Evolutionary conservation across 2,329 filamentous ascomycete genomes (phyloP).

Genomic region (Aspergillus jensenii): DNA sequence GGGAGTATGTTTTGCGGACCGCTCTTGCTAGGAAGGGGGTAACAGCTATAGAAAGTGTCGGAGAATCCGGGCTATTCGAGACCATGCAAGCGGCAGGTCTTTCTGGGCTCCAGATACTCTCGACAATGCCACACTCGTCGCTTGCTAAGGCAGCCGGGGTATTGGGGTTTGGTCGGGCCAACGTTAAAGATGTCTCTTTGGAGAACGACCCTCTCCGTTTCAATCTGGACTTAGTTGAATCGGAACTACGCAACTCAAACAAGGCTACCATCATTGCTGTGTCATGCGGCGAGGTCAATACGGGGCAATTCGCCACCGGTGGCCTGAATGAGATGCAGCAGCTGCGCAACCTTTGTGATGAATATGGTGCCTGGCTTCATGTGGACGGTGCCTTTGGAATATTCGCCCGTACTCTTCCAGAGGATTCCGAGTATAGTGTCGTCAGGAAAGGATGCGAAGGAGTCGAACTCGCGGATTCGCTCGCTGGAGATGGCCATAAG

Average conservation of each 20-base stretch:
- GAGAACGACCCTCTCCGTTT: conserved; percentile 63
- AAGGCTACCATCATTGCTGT: conserved; percentile 74
- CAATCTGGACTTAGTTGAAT: conserved; percentile 65
- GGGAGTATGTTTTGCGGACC: conserved; percentile 57
- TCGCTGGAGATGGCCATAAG: conserved; percentile 85
- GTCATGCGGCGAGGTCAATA: conserved; percentile 90
- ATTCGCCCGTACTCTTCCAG: conserved; percentile 67
- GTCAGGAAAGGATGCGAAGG: conserved; percentile 58
- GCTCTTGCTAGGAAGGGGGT: conserved; percentile 40
- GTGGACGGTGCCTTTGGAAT: conserved; percentile 90
- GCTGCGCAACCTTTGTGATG: conserved; percentile 69
- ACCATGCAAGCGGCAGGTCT: conserved; percentile 67
- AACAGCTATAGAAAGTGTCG: conserved; percentile 51
- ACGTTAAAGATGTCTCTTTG: conserved; percentile 60
- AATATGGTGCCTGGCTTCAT: conserved; percentile 80
- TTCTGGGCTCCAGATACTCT: conserved; percentile 71
- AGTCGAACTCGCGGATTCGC: conserved; percentile 80
- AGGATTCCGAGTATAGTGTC: conserved; percentile 55
- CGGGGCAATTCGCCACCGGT: conserved; percentile 71
- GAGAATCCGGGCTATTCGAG: conserved; percentile 66
- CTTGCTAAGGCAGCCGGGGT: conserved; percentile 80
- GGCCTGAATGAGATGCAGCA: conserved; percentile 58
- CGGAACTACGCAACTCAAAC: conserved; percentile 52
- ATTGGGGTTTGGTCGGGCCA: conserved; percentile 71
- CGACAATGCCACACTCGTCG: conserved; percentile 80